phyloP scores from a whole-genome alignment of 2,329 filamentous ascomycete genomes.

The Colletotrichum eleusines region DNA sequence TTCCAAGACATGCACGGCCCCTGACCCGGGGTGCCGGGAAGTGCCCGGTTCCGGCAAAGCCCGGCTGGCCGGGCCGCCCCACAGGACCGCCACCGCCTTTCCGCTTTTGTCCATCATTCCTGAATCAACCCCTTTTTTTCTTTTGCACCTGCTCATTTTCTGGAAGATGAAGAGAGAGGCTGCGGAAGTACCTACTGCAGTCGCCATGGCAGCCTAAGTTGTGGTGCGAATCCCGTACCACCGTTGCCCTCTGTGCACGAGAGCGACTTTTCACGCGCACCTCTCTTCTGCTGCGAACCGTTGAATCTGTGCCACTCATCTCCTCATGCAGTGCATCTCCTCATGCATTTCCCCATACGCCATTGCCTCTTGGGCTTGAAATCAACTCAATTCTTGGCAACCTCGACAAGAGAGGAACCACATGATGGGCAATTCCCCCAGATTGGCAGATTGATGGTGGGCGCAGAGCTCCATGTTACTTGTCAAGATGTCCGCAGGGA shows the following conservation, averaged over 20 bases:
- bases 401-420: neutral
- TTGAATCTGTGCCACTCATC: neutral
- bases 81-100: neutral
- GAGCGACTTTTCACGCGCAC: neutral
- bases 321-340: too few relatives aligned
- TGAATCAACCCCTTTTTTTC: constrained; percentile 10
- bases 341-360: neutral
- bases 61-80: neutral
- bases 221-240: neutral
- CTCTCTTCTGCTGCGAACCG: neutral
- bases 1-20: neutral
- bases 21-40: neutral
- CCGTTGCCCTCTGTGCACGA: neutral
- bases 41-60: neutral
- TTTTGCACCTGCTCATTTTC: neutral
- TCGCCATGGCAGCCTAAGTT: neutral
- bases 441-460: too few relatives aligned
- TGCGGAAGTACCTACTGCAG: neutral
- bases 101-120: neutral
- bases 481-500: neutral
- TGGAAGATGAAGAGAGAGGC: neutral
- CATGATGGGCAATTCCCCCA: neutral
- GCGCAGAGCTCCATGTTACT: neutral
- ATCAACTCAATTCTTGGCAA: neutral
- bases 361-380: neutral